A percentile compares a stretch with the other conserved stretches of the same genome.
Evolutionary conservation across 2,329 filamentous ascomycete genomes (phyloP).

Genomic region (Tympanopsis confertula): DNA sequence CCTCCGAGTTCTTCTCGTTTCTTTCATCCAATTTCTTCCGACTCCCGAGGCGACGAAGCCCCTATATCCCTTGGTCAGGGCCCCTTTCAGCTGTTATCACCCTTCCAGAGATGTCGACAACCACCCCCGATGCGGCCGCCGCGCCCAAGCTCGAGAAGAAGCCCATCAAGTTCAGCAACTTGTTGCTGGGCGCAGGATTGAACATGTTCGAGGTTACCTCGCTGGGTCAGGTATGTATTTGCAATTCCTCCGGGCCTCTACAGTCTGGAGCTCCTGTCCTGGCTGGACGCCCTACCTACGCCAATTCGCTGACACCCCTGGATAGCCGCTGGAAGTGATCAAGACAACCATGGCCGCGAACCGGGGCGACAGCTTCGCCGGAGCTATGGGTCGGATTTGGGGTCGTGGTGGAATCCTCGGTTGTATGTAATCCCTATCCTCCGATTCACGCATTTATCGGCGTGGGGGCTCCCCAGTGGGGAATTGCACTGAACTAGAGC

Average conservation of each 20-base stretch:
- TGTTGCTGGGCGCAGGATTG: constrained; percentile 84
- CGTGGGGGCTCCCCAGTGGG: no score
- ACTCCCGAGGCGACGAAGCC: constrained; percentile 63
- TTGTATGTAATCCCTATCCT: constrained; percentile 51
- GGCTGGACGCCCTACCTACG: constrained; percentile 4
- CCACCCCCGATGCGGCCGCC: constrained; percentile 36
- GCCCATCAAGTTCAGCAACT: constrained; percentile 98
- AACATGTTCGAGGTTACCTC: constrained; percentile 86
- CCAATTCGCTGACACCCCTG: constrained; percentile 38
- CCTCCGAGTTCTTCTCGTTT: no score
- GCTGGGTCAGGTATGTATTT: constrained; percentile 46
- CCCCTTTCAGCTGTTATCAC: constrained; percentile 40
- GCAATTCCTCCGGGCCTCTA: not conserved
- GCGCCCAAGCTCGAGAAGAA: constrained; percentile 79
- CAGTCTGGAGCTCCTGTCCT: constrained; percentile 1
- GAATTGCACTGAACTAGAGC: no score
- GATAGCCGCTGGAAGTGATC: constrained; percentile 86
- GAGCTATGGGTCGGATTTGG: constrained; percentile 81
- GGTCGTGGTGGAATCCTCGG: constrained; percentile 82
- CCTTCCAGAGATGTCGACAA: constrained; percentile 50
- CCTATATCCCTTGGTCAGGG: constrained; percentile 96
- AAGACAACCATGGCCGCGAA: constrained; percentile 99
- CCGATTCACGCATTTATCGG: not conserved
- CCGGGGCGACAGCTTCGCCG: constrained; percentile 73
- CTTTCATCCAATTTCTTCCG: no score